These are phyloP conservation scores for Pouteria campechiana DNA, from an alignment of 179 eudicot species.

Conservation along the genomic window DNA sequence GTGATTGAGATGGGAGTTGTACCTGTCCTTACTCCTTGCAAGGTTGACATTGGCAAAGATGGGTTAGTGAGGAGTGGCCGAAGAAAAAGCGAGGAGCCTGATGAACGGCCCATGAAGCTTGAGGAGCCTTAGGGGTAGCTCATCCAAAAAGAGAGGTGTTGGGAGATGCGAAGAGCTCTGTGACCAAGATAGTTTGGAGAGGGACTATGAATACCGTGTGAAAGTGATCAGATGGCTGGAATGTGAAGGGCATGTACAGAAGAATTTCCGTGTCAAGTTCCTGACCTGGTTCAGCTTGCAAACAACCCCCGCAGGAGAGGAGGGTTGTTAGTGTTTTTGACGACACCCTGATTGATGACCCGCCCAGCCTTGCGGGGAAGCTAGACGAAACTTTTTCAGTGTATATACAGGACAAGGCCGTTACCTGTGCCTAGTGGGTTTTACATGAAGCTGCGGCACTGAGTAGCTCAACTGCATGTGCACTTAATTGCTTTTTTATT, in stretches of 20 bases:
- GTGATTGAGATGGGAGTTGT: too few relatives aligned
- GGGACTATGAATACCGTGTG: conserved; percentile 45
- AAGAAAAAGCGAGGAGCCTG: too few relatives aligned
- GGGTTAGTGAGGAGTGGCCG: too few relatives aligned
- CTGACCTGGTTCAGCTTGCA: conserved; percentile 74
- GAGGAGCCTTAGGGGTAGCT: too few relatives aligned
- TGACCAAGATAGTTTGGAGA: too few relatives aligned
- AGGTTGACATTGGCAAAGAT: too few relatives aligned
- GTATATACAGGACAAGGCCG: conserved; percentile 14
- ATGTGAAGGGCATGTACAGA: conserved; percentile 30
- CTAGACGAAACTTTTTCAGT: conserved; percentile 54
- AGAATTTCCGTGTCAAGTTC: conserved; percentile 50
- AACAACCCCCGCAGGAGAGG: conserved; percentile 38
- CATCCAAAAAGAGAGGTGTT: too few relatives aligned
- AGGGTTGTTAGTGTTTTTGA: conserved; percentile 49
- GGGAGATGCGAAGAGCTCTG: too few relatives aligned
- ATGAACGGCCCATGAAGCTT: too few relatives aligned
- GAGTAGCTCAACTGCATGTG: too few relatives aligned
- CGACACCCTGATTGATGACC: conserved; percentile 45
- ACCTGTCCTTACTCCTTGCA: too few relatives aligned
- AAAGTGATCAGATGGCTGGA: conserved; percentile 42
- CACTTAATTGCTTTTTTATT: too few relatives aligned
- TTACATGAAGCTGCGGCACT: conserved; percentile 10
- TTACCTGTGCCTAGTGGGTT: not conserved
- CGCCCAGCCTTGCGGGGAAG: conserved; percentile 52